phyloP scores from a whole-genome alignment of 83 land plant species.

The Larix sibirica region DNA sequence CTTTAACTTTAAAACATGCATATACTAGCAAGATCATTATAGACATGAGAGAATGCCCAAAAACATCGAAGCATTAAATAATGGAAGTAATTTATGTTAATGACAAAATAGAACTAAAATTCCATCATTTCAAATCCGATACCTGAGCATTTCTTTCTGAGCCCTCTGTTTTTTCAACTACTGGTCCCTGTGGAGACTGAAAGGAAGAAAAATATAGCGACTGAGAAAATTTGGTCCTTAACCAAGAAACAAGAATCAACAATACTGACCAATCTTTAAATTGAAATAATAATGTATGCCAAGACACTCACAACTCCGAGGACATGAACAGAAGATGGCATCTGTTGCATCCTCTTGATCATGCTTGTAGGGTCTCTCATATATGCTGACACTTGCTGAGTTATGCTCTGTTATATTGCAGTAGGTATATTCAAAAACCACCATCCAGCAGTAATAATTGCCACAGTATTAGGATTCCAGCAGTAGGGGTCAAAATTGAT shows the following conservation, averaged over 20 bases:
- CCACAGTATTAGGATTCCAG: not conserved
- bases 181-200: not conserved
- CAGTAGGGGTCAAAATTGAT: not conserved
- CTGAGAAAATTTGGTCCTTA: not conserved
- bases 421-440: conserved; percentile 15
- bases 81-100: not conserved
- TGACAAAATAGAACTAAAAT: not conserved
- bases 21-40: not conserved
- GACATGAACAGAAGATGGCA: conserved; percentile 48
- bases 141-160: not conserved
- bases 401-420: conserved; percentile 64
- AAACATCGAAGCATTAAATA: not conserved
- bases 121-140: not conserved
- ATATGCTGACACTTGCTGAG: conserved; percentile 77
- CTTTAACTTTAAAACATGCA: not conserved
- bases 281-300: not conserved
- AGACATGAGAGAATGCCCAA: not conserved
- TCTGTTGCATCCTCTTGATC: conserved; percentile 75
- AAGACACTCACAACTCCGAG: conserved; percentile 57
- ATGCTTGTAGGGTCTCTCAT: conserved; percentile 91
- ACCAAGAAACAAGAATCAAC: not conserved
- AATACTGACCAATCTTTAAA: not conserved
- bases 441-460: not conserved
- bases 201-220: not conserved
- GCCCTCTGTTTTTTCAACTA: not conserved